Evolutionary conservation across 2,329 filamentous ascomycete species (phyloP).

Genomic region (Claviceps pusilla): DNA sequence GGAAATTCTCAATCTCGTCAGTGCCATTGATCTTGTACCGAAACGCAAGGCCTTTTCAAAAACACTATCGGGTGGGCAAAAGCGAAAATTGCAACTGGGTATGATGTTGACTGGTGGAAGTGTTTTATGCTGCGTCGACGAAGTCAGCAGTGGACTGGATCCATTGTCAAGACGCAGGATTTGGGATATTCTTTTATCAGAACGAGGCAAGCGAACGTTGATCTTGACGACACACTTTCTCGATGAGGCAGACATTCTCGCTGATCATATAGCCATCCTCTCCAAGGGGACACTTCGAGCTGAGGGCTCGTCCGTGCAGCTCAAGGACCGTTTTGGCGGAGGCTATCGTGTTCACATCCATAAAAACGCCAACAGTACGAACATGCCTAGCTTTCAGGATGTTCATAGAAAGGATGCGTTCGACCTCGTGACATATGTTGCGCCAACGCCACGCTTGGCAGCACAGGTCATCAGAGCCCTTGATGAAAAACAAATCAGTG

Average conservation of each 20-base stretch:
- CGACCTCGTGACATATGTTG: slow-evolving; percentile 59
- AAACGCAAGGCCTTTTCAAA: slow-evolving; percentile 59
- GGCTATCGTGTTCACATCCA: slow-evolving; percentile 72
- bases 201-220: slow-evolving; percentile 68
- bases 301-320: slow-evolving; percentile 67
- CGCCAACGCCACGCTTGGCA: slow-evolving; percentile 54
- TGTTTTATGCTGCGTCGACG: slow-evolving; percentile 77
- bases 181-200: slow-evolving; percentile 82
- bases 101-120: slow-evolving; percentile 93
- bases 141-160: slow-evolving; percentile 79
- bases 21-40: slow-evolving; percentile 55
- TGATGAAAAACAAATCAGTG: slow-evolving; percentile 49
- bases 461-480: slow-evolving; percentile 56
- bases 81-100: slow-evolving; percentile 78
- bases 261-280: slow-evolving; percentile 77
- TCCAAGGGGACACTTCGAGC: slow-evolving; percentile 73
- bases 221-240: slow-evolving; percentile 86
- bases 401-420: slow-evolving; percentile 45
- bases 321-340: slow-evolving; percentile 69
- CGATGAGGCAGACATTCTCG: slow-evolving; percentile 79
- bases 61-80: slow-evolving; percentile 80
- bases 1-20: slow-evolving; percentile 48
- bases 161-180: slow-evolving; percentile 77
- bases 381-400: slow-evolving; percentile 36
- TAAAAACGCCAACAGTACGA: slow-evolving; percentile 35